Evolutionary conservation across 139 green algal genomes (phyloP).

Genomic region (Chlamydomonas sp.): DNA sequence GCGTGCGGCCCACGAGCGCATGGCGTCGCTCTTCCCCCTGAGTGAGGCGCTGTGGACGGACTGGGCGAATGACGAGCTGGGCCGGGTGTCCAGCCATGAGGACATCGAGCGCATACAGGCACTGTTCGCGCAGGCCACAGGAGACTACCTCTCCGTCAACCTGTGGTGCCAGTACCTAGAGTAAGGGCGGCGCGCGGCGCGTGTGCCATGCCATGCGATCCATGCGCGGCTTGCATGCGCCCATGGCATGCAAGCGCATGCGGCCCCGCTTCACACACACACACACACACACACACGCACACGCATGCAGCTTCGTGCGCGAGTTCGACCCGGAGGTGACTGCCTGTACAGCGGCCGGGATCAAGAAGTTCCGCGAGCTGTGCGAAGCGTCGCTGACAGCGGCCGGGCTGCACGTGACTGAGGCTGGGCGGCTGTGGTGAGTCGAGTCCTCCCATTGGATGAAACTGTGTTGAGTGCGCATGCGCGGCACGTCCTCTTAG

Average conservation of each 20-base stretch:
- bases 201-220: no score
- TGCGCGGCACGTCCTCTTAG: conserved; percentile 45
- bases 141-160: conserved; percentile 70
- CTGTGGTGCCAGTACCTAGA: conserved; percentile 65
- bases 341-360: conserved; percentile 16
- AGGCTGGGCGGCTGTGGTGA: conserved; percentile 48
- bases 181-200: no score
- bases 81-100: conserved; percentile 11
- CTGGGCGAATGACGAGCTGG: conserved; percentile 72
- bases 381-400: conserved; percentile 54
- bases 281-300: no score
- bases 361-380: conserved; percentile 39
- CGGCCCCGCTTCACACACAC: no score
- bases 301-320: conserved; percentile 32
- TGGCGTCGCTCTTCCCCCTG: conserved; percentile 66
- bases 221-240: no score
- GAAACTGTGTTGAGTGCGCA: conserved; percentile 23
- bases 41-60: conserved; percentile 69
- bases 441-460: neutral
- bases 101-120: conserved; percentile 31
- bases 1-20: conserved; percentile 43
- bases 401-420: conserved; percentile 54
- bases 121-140: conserved; percentile 41
- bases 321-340: conserved; percentile 39
- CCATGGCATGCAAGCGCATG: no score